Evolutionary conservation across 768 basidiomycete genomes (phyloP), one percentile per base, ranked within the genome.

Genomic region (Cystofilobasidium bisporidii): DNA sequence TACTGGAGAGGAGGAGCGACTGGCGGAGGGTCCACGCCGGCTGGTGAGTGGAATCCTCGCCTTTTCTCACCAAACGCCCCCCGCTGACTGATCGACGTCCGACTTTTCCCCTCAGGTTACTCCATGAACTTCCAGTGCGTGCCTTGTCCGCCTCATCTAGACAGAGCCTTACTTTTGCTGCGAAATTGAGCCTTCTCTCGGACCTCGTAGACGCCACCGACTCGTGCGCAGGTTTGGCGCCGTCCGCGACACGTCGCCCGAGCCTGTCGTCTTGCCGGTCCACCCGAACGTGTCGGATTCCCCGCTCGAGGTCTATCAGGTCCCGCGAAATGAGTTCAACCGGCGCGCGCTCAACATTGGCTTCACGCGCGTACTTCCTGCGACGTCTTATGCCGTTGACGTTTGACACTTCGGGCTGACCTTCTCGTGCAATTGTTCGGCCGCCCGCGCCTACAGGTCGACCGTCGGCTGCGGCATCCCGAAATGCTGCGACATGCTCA

Each of bases 391-490:
- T 5, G 6, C 36, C 36, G 6, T 36, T 12, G 36, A 6, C 12
- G 36, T 6, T 12, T 36, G 36, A 5, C 5, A 36, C 36, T 5
- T 12, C 36, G 12, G 12, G 36, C 36, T 36, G 36, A 36, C 12
- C 36, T 36, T 36, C 36, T 12, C 12, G 36, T 36, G 6, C 36
- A 12, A 5, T 12, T 36, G 6, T 12, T 36, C 6, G 6, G 6
- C 36, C 36, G 36, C 36, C 36, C 36, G 6, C 6, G 6, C 36
- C 36, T 36, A 43, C 15, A 40, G 41, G 41, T 50, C 48, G 14
- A 50, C 22, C n/a, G 48, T 50, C n/a, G 48, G 48, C 48, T 50
- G 48, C 48, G 48, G 48, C n/a, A 50, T 50, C 48, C 48, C 48
- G 3, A 28, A 11, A 10, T 50, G 48, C 48, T 50, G 48, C 48